These are phyloP conservation scores for Pyrus pyrifolia DNA, from an alignment of 306 rosid genomes.

Conservation along the genomic window DNA sequence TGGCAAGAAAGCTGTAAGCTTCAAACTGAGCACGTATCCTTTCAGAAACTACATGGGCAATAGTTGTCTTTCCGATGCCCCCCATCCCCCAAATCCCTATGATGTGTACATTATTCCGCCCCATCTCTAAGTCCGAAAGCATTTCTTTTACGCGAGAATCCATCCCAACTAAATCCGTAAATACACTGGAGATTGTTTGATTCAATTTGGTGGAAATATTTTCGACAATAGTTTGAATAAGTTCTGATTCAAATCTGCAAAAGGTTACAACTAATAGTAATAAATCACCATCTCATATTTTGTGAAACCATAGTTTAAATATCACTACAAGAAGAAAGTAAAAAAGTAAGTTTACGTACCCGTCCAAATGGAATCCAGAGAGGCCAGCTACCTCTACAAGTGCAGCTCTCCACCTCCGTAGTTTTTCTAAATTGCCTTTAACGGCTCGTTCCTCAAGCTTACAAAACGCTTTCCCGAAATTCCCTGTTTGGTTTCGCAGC, in stretches of 20 bases:
- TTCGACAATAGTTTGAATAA: not conserved
- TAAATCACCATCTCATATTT: not conserved
- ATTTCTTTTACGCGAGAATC: not conserved
- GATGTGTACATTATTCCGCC: not conserved
- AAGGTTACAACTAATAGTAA: not conserved
- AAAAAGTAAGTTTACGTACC: not conserved
- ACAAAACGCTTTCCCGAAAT: not conserved
- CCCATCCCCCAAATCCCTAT: slow-evolving; percentile 14
- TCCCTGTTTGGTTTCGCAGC: not conserved
- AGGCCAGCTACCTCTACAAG: not conserved
- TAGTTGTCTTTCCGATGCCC: not conserved
- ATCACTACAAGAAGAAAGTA: no score
- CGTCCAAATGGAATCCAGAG: not conserved
- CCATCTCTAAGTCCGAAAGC: not conserved
- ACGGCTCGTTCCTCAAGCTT: not conserved
- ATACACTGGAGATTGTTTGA: not conserved
- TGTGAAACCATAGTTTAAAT: no score
- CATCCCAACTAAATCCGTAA: not conserved
- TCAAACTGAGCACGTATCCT: not conserved
- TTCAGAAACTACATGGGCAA: not conserved
- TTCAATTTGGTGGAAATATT: not conserved
- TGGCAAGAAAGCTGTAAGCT: not conserved
- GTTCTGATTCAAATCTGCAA: not conserved
- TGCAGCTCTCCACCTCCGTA: not conserved
- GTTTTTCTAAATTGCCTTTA: not conserved